A percentile compares a stretch with the other conserved stretches of the same genome.
phyloP scores from a whole-genome alignment of 2,329 filamentous ascomycete species.

The Cytospora paraplurivora region DNA sequence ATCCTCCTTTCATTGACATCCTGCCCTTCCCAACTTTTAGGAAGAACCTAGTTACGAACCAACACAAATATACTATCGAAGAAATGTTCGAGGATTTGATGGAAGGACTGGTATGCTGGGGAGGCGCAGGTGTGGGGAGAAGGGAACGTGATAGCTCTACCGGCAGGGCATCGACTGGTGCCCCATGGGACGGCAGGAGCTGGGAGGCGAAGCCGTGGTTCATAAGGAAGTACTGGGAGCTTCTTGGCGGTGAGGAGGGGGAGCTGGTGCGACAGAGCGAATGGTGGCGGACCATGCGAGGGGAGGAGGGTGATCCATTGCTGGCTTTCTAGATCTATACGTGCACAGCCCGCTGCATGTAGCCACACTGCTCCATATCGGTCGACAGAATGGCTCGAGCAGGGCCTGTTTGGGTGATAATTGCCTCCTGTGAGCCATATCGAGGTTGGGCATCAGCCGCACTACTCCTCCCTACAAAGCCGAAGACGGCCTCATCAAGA shows the following conservation, averaged over 20 bases:
- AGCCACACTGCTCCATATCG: neutral
- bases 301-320: slow-evolving; percentile 17
- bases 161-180: slow-evolving; percentile 29
- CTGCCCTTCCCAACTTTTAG: slow-evolving; percentile 35
- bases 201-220: slow-evolving; percentile 30
- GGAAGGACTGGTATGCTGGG: slow-evolving; percentile 35
- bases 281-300: slow-evolving; percentile 27
- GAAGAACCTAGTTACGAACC: slow-evolving; percentile 30
- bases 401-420: neutral
- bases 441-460: neutral
- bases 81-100: slow-evolving; percentile 33
- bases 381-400: neutral
- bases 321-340: neutral
- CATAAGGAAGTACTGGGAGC: slow-evolving; percentile 26
- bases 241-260: slow-evolving; percentile 29
- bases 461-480: slow-evolving; percentile 4
- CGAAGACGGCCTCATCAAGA: slow-evolving; percentile 3
- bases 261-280: slow-evolving; percentile 29
- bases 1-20: slow-evolving; percentile 34
- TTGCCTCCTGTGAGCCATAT: neutral
- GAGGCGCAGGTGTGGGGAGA: slow-evolving; percentile 26
- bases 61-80: slow-evolving; percentile 29
- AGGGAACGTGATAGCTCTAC: slow-evolving; percentile 26
- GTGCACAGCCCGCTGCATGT: too few relatives aligned
- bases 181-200: slow-evolving; percentile 33